Conservation (phyloP, 305 asterid genomes). For the Fraxinus xanthoxyloides region DNA sequence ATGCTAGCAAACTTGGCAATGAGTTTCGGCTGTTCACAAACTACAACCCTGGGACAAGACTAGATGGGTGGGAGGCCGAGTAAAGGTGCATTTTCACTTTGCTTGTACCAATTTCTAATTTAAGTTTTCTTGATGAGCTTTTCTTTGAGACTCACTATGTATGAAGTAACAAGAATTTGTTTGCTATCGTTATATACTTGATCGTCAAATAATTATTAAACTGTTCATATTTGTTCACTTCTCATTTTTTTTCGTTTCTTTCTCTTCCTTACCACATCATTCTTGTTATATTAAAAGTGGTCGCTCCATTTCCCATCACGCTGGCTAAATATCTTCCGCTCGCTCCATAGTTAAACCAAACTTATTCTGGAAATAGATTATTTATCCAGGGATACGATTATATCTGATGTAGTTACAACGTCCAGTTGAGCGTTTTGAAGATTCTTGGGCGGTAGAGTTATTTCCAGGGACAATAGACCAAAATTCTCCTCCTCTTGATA, state of each 20-base stretch:
- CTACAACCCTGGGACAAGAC: conserved; percentile 73
- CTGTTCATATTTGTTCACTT: neutral
- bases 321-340: neutral
- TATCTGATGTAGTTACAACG: neutral
- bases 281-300: neutral
- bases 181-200: neutral
- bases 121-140: neutral
- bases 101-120: neutral
- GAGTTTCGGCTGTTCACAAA: conserved; percentile 83
- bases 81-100: conserved; percentile 10
- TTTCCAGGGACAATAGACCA: neutral
- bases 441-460: neutral
- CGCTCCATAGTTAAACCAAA: neutral
- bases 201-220: neutral
- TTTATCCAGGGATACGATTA: neutral
- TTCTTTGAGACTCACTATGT: neutral
- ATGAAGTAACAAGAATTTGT: neutral
- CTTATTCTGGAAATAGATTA: neutral
- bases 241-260: too few species aligned
- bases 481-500: neutral
- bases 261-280: neutral
- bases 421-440: neutral
- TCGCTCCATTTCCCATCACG: neutral
- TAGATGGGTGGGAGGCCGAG: conserved; percentile 71
- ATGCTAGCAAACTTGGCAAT: conserved; percentile 91